Evolutionary conservation across 371 early-diverging fungal genomes (phyloP), one percentile per base, ranked within the genome.

Genomic region (Apophysomyces sp.): DNA sequence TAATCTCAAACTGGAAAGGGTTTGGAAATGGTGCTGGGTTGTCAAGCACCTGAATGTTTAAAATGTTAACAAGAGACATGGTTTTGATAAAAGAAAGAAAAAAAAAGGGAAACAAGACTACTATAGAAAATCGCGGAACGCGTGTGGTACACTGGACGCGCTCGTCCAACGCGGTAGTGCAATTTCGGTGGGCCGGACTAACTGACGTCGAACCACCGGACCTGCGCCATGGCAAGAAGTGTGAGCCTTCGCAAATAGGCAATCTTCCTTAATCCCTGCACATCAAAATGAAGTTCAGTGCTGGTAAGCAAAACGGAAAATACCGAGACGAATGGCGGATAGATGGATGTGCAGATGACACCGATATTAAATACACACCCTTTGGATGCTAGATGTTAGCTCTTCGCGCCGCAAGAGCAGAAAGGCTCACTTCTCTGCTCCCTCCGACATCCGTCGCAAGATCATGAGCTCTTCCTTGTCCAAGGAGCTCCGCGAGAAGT

Each of bases 341-440:
- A 21, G 49, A 44, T 44, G 21, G 21, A 44, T 21, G 21, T 9
- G 2, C 21, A 21, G 49, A 44, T 16, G n/a, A 8, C 9, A 21
- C 21, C 8, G 21, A 18, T 13, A 18, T 41, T 41, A 41, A 41
- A 41, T 0, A 6, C n/a, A 18, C 9, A 41, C 21, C 6, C n/a
- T 41, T 41, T 41, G 41, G 41, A 41, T 41, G 7, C 3, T 51
- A 82, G 94, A 90, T 84, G 96, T 95, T 74, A 90, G 93, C 75
- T 95, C 95, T 73, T 93, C 94, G 69, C 84, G 93, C 82, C 87
- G 97, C 81, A 96, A 95, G 92, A 85, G 86, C 83, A 90, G 97
- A 83, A 94, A 94, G 90, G 97, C 98, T 72, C 98, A 98, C 91
- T 97, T 98, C 89, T 74, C 92, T 69, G 98, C 98, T 69, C 93